Evolutionary conservation across 306 rosid species (phyloP), one percentile per base, ranked within the genome.

Genomic region (Fagus crenata): DNA sequence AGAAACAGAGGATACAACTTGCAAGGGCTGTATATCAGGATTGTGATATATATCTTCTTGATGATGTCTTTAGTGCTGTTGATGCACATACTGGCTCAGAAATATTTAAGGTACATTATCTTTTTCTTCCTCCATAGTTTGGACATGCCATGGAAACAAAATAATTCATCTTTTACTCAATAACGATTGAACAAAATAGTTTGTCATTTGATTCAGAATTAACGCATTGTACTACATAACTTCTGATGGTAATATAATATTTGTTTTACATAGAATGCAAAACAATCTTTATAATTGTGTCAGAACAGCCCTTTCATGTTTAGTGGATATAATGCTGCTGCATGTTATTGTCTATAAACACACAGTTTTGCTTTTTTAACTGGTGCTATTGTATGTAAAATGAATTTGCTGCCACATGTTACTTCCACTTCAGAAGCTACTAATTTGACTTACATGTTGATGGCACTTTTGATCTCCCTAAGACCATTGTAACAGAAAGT

Each of bases 81-180:
- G 98, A 95, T 83, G 98, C 98, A 46, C 98, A 95, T 75, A 92
- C 98, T 6, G 98, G 98, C 63, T 87, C 96, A 53, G 95, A 92
- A 75, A 89, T 95, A 83, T 95, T 95, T 61, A 95, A 95, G 98
- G 98, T 88, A 1, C 9, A 63, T 35, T 61, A 54, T 5, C 4
- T 35, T 33, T 63, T 13, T 33, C 43, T 63, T 13, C 14, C 69
- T 35, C 3, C n/a, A 17, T 59, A 5, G 69, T 63, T 63, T 35
- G 18, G 69, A 63, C 5, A 9, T 63, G 5, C 43, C n/a, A 1
- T 33, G 69, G 14, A 59, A 31, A 35, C 28, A 28, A 33, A 33
- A 14, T 33, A 2, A 63, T 63, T 35, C 15, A 13, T 35, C 7
- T 63, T 13, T 35, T 9, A 9, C 13, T 9, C n/a, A 17, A 11